phyloP scores from a whole-genome alignment of 2,329 filamentous ascomycete species.

The Pseudogymnoascus sp. region DNA sequence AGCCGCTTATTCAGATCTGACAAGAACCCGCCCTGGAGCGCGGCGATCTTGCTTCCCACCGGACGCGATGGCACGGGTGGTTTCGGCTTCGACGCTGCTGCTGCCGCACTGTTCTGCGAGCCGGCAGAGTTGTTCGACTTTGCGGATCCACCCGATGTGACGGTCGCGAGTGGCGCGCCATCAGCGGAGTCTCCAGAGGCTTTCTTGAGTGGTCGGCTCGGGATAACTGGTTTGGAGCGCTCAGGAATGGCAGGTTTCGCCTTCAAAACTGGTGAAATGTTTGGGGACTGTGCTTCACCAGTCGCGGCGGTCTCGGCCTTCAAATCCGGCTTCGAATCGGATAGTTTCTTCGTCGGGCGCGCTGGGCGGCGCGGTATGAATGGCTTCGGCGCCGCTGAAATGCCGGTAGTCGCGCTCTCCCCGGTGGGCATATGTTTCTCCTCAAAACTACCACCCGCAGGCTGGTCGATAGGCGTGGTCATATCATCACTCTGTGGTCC shows the following conservation, averaged over 20 bases:
- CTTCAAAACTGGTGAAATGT: constrained; percentile 22
- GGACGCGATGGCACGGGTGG: constrained; percentile 74
- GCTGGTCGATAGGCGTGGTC: constrained; percentile 35
- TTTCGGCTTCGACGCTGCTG: constrained; percentile 58
- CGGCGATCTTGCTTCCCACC: constrained; percentile 77
- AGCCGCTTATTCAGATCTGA: constrained; percentile 86
- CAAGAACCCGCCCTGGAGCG: constrained; percentile 85
- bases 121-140: constrained; percentile 23
- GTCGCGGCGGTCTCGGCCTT: constrained; percentile 19
- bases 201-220: constrained; percentile 51
- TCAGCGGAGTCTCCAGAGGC: constrained; percentile 33
- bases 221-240: constrained; percentile 36
- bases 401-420: constrained; percentile 18
- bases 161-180: constrained; percentile 20
- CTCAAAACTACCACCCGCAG: constrained; percentile 22
- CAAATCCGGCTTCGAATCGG: constrained; percentile 29
- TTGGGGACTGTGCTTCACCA: constrained; percentile 16
- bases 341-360: constrained; percentile 33
- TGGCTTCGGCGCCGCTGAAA: constrained; percentile 47
- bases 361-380: constrained; percentile 48
- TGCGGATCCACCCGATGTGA: constrained; percentile 22
- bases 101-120: constrained; percentile 35
- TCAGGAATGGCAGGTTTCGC: constrained; percentile 25
- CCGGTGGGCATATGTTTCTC: constrained; percentile 22
- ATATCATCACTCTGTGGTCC: constrained; percentile 40